phyloP scores from a whole-genome alignment of 768 basidiomycete species.

The Xerocomellus intermedius region DNA sequence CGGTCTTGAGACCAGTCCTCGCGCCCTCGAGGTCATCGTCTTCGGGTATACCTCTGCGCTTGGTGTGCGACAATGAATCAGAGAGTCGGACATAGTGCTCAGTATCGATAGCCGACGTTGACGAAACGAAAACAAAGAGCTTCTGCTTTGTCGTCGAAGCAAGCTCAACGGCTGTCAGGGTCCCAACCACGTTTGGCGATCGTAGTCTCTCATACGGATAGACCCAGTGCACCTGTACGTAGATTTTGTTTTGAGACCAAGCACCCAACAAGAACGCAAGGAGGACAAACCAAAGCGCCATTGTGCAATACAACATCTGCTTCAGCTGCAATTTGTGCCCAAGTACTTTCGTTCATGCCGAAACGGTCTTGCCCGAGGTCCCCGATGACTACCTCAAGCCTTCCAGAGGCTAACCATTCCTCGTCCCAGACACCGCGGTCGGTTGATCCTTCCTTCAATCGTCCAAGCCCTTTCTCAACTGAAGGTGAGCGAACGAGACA shows the following conservation, averaged over 20 bases:
- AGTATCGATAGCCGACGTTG: constrained; percentile 92
- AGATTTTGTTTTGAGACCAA: not conserved
- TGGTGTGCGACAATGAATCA: constrained; percentile 53
- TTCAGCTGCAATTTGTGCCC: constrained; percentile 67
- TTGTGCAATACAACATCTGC: constrained; percentile 90
- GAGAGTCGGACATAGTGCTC: constrained; percentile 88
- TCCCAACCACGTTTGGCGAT: constrained; percentile 88
- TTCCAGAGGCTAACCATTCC: constrained; percentile 63
- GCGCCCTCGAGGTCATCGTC: constrained; percentile 88
- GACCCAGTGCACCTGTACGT: constrained; percentile 90
- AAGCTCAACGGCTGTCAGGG: constrained; percentile 78
- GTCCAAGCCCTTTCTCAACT: constrained; percentile 56
- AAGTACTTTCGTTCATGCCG: constrained; percentile 62
- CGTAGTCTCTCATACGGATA: constrained; percentile 96
- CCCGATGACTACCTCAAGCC: constrained; percentile 79
- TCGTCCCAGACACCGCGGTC: constrained; percentile 91
- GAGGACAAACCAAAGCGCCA: constrained; percentile 82
- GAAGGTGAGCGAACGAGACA: constrained; percentile 84
- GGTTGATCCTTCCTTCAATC: constrained; percentile 67
- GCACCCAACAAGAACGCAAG: not conserved
- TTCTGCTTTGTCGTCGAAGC: constrained; percentile 76
- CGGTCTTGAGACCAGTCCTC: constrained; percentile 69
- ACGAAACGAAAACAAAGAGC: constrained; percentile 85
- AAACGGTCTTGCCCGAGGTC: constrained; percentile 77
- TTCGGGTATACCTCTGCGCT: constrained; percentile 76